A percentile compares a stretch with the other conserved stretches of the same genome.
phyloP scores from a whole-genome alignment of 1,284 basidiomycete genomes.

The Ustilago cynodontis region DNA sequence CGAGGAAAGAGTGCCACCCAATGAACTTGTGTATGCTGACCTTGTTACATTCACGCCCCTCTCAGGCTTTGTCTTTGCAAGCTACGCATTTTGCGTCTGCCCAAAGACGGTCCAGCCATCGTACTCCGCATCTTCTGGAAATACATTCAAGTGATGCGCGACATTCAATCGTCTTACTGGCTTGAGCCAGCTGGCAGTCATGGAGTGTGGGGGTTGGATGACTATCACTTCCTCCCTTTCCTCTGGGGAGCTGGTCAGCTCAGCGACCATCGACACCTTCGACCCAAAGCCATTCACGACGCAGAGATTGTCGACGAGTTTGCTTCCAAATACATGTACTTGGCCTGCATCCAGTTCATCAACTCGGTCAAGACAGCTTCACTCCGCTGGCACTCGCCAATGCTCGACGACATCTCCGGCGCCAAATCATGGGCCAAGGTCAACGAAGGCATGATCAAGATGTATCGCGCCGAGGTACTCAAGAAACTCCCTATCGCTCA shows the following conservation, averaged over 20 bases:
- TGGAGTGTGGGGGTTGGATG: slow-evolving; percentile 97
- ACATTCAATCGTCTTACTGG: slow-evolving; percentile 94
- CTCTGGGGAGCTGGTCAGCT: slow-evolving; percentile 88
- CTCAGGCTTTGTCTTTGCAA: slow-evolving; percentile 74
- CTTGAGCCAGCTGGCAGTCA: slow-evolving; percentile 97
- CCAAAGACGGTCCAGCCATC: slow-evolving; percentile 80
- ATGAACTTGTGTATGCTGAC: not conserved
- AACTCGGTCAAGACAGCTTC: slow-evolving; percentile 95
- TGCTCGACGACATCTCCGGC: slow-evolving; percentile 97
- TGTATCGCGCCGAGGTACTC: slow-evolving; percentile 95
- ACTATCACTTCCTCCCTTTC: slow-evolving; percentile 97
- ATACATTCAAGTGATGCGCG: slow-evolving; percentile 78
- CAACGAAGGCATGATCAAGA: slow-evolving; percentile 97
- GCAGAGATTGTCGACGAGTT: slow-evolving; percentile 93
- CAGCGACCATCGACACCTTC: slow-evolving; percentile 85
- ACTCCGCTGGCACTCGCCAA: slow-evolving; percentile 96
- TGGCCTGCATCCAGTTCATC: slow-evolving; percentile 95
- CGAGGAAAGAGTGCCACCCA: not conserved
- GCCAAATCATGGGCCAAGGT: slow-evolving; percentile 98
- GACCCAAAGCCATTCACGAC: slow-evolving; percentile 93
- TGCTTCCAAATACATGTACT: slow-evolving; percentile 93
- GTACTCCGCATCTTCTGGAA: slow-evolving; percentile 90
- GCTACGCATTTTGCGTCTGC: slow-evolving; percentile 76
- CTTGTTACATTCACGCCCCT: not conserved
- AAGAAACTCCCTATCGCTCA: slow-evolving; percentile 95